Evolutionary conservation across 306 rosid species (phyloP).

Genomic region (Pyrus betulifolia): DNA sequence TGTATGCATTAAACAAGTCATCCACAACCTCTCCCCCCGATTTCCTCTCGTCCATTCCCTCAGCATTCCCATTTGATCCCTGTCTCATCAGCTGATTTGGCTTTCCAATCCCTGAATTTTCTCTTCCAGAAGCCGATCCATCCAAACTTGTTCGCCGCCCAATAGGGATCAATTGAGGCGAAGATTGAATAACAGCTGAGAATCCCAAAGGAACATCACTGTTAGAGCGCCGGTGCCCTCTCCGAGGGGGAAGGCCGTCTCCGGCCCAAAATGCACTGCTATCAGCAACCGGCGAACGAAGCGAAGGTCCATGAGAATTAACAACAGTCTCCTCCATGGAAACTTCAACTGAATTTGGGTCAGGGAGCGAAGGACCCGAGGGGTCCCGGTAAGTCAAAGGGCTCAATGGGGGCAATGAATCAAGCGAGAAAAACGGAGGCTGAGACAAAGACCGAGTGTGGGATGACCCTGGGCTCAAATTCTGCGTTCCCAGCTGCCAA

Average conservation of each 20-base stretch:
- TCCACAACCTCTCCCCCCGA: constrained; percentile 35
- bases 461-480: constrained; percentile 36
- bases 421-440: constrained; percentile 48
- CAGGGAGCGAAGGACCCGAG: constrained; percentile 23
- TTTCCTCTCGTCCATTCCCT: constrained; percentile 32
- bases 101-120: constrained; percentile 31
- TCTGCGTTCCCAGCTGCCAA: constrained; percentile 40
- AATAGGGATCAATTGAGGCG: constrained; percentile 40
- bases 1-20: constrained; percentile 57
- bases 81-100: constrained; percentile 42
- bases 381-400: constrained; percentile 46
- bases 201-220: constrained; percentile 73
- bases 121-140: constrained; percentile 33
- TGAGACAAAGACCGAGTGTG: constrained; percentile 70
- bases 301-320: constrained; percentile 30
- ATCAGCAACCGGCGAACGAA: constrained; percentile 24
- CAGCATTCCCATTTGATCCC: constrained; percentile 23
- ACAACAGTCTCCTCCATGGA: constrained; percentile 49
- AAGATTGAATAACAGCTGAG: constrained; percentile 44
- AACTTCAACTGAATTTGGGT: constrained; percentile 35
- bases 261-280: constrained; percentile 36
- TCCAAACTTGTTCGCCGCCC: constrained; percentile 26
- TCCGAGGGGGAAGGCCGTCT: constrained; percentile 66
- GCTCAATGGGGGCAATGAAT: constrained; percentile 69
- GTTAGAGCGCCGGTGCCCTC: constrained; percentile 69